These are phyloP conservation scores for Hygrocybe punicea DNA, from an alignment of 768 basidiomycete genomes.

Conservation along the genomic window DNA sequence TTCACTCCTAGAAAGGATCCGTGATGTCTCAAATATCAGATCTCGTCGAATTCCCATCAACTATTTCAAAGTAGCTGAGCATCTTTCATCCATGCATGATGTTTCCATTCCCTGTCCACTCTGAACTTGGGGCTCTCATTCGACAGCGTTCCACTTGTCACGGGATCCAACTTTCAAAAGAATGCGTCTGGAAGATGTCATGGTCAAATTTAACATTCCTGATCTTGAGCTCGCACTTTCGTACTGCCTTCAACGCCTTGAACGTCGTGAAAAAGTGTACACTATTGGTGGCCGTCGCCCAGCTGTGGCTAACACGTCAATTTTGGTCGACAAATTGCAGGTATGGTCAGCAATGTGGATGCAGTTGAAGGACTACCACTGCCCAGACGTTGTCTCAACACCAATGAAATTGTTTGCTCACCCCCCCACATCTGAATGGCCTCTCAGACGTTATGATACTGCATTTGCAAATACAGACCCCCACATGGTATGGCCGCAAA, in stretches of 20 bases:
- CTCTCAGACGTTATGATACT: conserved; percentile 17
- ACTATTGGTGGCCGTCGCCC: conserved; percentile 7
- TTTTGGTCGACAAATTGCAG: conserved; percentile 22
- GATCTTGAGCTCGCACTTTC: conserved; percentile 27
- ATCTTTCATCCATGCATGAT: not conserved
- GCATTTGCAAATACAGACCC: conserved; percentile 19
- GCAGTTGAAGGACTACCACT: conserved; percentile 24
- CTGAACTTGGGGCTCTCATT: conserved; percentile 10
- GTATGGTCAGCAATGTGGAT: conserved; percentile 27
- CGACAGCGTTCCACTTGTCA: conserved; percentile 24
- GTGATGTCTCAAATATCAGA: not conserved
- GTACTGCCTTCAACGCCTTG: conserved; percentile 14
- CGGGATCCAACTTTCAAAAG: conserved; percentile 15
- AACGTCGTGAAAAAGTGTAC: not conserved
- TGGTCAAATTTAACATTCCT: conserved; percentile 19
- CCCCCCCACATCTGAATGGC: conserved; percentile 18
- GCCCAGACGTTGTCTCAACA: conserved; percentile 15
- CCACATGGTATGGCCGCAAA: conserved; percentile 13
- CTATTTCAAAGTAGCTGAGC: conserved; percentile 6
- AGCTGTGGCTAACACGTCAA: not conserved
- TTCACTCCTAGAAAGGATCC: not conserved
- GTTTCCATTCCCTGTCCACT: conserved; percentile 7
- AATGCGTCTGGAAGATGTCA: conserved; percentile 21
- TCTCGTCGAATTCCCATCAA: conserved; percentile 1
- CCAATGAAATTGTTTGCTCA: conserved; percentile 20